Percentiles rank a stretch among this genome's conserved stretches.
phyloP scores from a whole-genome alignment of 2,329 filamentous ascomycete species.

The Corniculantispora saksenae region DNA sequence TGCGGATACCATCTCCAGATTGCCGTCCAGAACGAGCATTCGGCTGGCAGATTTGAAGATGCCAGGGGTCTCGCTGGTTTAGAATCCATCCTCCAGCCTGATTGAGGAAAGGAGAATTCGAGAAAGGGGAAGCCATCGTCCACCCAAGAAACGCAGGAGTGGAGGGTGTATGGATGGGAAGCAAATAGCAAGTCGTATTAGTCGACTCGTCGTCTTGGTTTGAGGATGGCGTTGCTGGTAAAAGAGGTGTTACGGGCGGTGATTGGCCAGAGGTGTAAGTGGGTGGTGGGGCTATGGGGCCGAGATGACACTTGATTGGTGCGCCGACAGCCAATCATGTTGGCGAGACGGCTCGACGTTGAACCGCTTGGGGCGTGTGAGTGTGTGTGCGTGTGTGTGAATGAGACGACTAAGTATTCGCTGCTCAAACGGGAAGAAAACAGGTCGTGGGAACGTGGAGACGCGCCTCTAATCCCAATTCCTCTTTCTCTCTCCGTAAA shows the following conservation, averaged over 20 bases:
- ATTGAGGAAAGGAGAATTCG: constrained; percentile 6
- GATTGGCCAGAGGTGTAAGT: not conserved
- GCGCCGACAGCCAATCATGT: not conserved
- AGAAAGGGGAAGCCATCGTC: too few relatives aligned
- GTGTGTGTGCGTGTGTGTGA: not conserved
- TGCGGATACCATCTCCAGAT: constrained; percentile 16
- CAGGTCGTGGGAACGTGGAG: constrained; percentile 3
- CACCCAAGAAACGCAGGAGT: not conserved
- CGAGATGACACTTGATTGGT: not conserved
- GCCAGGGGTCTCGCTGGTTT: constrained; percentile 4
- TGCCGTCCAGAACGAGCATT: not conserved
- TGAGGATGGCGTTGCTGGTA: not conserved
- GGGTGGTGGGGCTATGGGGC: not conserved
- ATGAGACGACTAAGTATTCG: not conserved
- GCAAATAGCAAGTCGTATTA: constrained; percentile 4
- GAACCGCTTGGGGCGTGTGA: not conserved
- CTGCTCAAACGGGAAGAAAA: too few relatives aligned
- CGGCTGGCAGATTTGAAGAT: constrained; percentile 5
- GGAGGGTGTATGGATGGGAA: not conserved
- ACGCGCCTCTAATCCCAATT: not conserved
- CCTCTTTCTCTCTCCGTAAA: too few relatives aligned
- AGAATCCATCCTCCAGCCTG: not conserved
- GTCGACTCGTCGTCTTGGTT: constrained; percentile 8
- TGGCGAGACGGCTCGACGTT: not conserved
- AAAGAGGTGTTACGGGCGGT: not conserved